Conservation (phyloP, 495 filamentous ascomycete genomes). For the Clohesyomyces aquaticus region DNA sequence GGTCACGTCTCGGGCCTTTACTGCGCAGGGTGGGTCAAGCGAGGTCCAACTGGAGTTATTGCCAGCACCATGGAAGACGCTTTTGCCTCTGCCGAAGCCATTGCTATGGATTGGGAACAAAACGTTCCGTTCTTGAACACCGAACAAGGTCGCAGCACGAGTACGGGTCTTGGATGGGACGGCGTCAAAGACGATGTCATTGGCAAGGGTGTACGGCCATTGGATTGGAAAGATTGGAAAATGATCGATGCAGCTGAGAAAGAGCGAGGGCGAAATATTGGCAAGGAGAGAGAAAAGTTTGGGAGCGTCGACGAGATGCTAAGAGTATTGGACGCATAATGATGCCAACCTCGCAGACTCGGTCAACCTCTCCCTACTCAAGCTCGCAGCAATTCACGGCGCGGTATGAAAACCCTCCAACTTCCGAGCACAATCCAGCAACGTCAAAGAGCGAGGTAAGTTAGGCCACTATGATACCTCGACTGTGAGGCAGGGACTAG, state of each 20-base stretch:
- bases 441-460: too few species aligned
- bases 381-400: too few species aligned
- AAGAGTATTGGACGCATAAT: conserved; percentile 53
- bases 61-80: conserved; percentile 96
- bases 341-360: not conserved
- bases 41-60: conserved; percentile 93
- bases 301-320: conserved; percentile 79
- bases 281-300: conserved; percentile 88
- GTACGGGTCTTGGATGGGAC: conserved; percentile 72
- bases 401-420: too few species aligned
- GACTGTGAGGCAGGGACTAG: too few species aligned
- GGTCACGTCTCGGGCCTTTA: conserved; percentile 77
- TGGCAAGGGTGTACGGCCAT: conserved; percentile 57
- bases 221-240: conserved; percentile 84
- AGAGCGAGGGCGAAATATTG: conserved; percentile 62
- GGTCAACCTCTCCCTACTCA: too few species aligned
- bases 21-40: conserved; percentile 95
- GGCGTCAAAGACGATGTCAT: conserved; percentile 62
- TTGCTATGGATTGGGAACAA: conserved; percentile 69
- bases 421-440: too few species aligned
- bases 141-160: conserved; percentile 41
- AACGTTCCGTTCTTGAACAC: conserved; percentile 41
- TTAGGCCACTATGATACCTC: too few species aligned
- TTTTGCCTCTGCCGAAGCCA: conserved; percentile 82
- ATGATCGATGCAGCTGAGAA: conserved; percentile 81